Percentiles rank a stretch among this genome's conserved stretches.
phyloP scores from a whole-genome alignment of 306 rosid genomes.

The Psophocarpus tetragonolobus region DNA sequence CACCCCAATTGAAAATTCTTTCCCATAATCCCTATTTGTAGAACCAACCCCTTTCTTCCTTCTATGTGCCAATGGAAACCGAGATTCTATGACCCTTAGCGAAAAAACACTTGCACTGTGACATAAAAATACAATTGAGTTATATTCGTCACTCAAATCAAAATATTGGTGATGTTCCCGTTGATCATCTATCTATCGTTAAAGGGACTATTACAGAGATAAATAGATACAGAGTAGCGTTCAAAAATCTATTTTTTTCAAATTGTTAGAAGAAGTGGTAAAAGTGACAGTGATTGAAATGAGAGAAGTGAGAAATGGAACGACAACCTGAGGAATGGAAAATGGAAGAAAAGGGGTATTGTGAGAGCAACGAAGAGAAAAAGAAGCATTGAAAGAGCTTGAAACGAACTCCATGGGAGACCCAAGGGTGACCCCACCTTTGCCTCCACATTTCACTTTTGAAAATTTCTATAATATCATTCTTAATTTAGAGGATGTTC shows the following conservation, averaged over 20 bases:
- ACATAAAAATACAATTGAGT: conserved; percentile 12
- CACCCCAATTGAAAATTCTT: conserved; percentile 40
- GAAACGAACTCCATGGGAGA: conserved; percentile 62
- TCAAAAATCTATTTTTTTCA: background rate
- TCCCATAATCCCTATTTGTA: conserved; percentile 21
- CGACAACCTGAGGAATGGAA: conserved; percentile 45
- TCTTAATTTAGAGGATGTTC: too few relatives aligned
- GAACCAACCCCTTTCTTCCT: conserved; percentile 21
- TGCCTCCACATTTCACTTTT: background rate
- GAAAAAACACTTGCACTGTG: conserved; percentile 41
- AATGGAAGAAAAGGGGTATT: background rate
- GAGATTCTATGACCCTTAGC: conserved; percentile 32
- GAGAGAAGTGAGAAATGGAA: background rate
- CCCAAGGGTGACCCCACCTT: conserved; percentile 32
- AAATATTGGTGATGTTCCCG: background rate
- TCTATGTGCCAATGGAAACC: conserved; percentile 7
- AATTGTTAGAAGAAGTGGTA: background rate
- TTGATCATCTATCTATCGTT: background rate
- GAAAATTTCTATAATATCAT: too few relatives aligned
- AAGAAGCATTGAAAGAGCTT: conserved; percentile 49
- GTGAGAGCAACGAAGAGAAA: conserved; percentile 34
- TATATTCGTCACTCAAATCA: background rate
- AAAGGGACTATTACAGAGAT: background rate
- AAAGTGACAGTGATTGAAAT: background rate
- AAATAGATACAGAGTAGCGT: background rate